phyloP scores from a whole-genome alignment of 2,329 filamentous ascomycete genomes.

The Colletotrichum plurivorum region DNA sequence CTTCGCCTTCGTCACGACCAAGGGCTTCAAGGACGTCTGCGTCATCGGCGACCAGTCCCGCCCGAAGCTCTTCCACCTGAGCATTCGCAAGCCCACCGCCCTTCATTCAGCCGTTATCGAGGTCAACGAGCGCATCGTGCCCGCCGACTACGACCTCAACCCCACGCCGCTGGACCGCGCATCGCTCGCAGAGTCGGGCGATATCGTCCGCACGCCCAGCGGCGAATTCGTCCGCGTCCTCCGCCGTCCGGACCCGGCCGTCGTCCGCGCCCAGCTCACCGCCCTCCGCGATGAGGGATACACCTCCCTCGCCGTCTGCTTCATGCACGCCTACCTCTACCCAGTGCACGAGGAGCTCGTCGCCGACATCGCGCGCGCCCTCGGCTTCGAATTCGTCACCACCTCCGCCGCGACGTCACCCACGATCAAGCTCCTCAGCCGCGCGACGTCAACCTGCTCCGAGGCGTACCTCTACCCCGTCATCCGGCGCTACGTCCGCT shows the following conservation, averaged over 20 bases:
- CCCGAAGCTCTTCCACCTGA: slow-evolving; percentile 80
- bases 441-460: slow-evolving; percentile 77
- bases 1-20: slow-evolving; percentile 79
- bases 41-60: slow-evolving; percentile 81
- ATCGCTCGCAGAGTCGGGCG: slow-evolving; percentile 51
- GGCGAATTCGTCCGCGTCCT: slow-evolving; percentile 77
- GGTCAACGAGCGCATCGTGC: slow-evolving; percentile 79
- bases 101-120: slow-evolving; percentile 79
- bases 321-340: slow-evolving; percentile 79
- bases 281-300: slow-evolving; percentile 73
- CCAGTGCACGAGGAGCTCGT: slow-evolving; percentile 69
- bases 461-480: slow-evolving; percentile 81
- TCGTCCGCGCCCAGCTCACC: slow-evolving; percentile 70
- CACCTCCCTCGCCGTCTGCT: slow-evolving; percentile 66
- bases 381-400: slow-evolving; percentile 78
- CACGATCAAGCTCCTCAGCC: slow-evolving; percentile 79
- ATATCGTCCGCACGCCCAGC: slow-evolving; percentile 72
- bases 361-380: slow-evolving; percentile 57
- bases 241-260: slow-evolving; percentile 63
- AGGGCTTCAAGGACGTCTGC: slow-evolving; percentile 79
- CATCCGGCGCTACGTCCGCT: slow-evolving; percentile 77
- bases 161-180: slow-evolving; percentile 66
- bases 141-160: slow-evolving; percentile 80
- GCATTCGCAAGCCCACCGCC: slow-evolving; percentile 76
- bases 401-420: slow-evolving; percentile 77